Percentiles rank a stretch among this genome's conserved stretches.
Evolutionary conservation across 1,284 basidiomycete species (phyloP).

Genomic region (Athelia psychrophila): DNA sequence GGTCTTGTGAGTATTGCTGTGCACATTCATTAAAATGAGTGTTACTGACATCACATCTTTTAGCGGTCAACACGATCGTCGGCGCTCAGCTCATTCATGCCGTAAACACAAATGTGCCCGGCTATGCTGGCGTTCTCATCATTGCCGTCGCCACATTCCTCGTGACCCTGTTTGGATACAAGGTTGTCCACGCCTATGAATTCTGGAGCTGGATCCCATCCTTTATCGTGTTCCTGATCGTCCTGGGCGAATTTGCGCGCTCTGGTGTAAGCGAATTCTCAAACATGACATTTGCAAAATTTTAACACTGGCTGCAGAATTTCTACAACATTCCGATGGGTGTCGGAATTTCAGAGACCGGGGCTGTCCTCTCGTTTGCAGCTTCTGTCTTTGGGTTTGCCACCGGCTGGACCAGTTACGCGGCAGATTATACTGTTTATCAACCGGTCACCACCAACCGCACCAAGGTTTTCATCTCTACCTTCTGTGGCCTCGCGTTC

Average conservation of each 20-base stretch:
- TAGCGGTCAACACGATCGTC: constrained; percentile 36
- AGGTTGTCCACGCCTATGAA: constrained; percentile 37
- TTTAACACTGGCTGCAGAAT: background rate
- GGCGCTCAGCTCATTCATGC: constrained; percentile 27
- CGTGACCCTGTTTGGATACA: constrained; percentile 40
- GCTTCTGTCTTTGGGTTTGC: constrained; percentile 24
- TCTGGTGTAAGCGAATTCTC: constrained; percentile 15
- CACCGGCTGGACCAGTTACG: constrained; percentile 22
- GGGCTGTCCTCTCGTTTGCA: constrained; percentile 21
- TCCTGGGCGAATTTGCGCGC: constrained; percentile 23
- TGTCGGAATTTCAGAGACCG: constrained; percentile 18
- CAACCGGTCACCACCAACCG: constrained; percentile 26
- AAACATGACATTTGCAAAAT: background rate
- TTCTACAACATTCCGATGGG: constrained; percentile 6
- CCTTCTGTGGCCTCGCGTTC: constrained; percentile 31
- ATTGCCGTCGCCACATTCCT: constrained; percentile 31
- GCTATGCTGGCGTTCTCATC: constrained; percentile 28
- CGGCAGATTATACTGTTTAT: constrained; percentile 30
- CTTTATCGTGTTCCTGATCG: constrained; percentile 26
- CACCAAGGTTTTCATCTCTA: constrained; percentile 27
- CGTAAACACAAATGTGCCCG: constrained; percentile 25
- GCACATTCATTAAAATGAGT: too few relatives aligned
- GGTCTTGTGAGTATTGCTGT: too few relatives aligned
- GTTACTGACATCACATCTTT: too few relatives aligned
- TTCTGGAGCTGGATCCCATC: constrained; percentile 35